Base-by-base conservation (phyloP, 2,329 filamentous ascomycete genomes). In the Fusarium sulawesiense region DNA sequence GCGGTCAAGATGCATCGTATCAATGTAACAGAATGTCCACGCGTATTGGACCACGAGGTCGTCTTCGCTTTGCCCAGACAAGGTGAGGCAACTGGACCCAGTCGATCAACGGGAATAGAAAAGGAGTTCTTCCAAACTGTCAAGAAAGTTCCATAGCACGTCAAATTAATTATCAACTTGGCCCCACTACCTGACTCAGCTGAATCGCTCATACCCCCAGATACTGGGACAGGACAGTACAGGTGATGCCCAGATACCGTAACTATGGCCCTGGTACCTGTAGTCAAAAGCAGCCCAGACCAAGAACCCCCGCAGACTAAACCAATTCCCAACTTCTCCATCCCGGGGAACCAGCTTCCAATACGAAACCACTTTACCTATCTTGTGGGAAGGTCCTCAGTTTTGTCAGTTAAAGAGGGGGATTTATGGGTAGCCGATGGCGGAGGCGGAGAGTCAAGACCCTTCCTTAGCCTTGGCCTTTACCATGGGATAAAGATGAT, bases 241-340 rank as follows among this genome's bases (percentile, higher is more conserved):
- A 41, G n/a, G 37, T 53, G 34, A 53, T 53, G 27, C 23, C 13
- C 18, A 37, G 34, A 34, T 37, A 50, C 47, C 30, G 44, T 64
- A 41, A 46, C 56, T 50, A 47, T 40, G 60, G 60, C 30, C 53
- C 59, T 56, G 51, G 63, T 69, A 47, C 34, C 30, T 64, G 56
- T 66, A 65, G 29, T 32, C 16, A 40, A 40, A 40, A 42, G 37
- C 29, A 56, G 41, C 20, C 23, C 25, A 46, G 66, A 65, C 58
- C 54, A 56, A 56, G 61, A 71, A 37, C 18, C 72, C 72, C 72
- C 72, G 56, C 72, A 72, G 60, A 60, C 63, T 51, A 56, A 34
- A 53, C 23, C 41, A 60, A 50, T 64, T 54, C 51, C n/a, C 41
- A 64, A 50, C 56, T 54, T 48, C 53, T 60, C 53, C 44, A 60